phyloP scores from a whole-genome alignment of 352 stramenopile genomes.

The Aphanomyces astaci region DNA sequence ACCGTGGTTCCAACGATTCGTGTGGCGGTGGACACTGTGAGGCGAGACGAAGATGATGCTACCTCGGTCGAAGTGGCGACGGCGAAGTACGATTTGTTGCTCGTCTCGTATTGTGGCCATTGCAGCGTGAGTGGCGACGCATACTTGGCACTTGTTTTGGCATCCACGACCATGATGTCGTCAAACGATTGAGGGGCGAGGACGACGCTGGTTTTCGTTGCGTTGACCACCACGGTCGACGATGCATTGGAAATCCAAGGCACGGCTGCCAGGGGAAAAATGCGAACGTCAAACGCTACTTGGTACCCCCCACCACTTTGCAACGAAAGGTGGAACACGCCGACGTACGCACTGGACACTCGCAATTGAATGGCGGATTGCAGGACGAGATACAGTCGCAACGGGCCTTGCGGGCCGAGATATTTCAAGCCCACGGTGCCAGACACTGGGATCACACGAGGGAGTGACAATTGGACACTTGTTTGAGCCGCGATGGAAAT shows the following conservation, averaged over 20 bases:
- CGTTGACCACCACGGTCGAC: background rate
- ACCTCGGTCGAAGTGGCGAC: background rate
- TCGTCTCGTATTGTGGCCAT: background rate
- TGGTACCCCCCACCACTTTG: background rate
- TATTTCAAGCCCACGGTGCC: background rate
- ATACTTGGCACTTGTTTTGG: background rate
- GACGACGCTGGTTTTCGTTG: background rate
- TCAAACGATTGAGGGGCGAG: background rate
- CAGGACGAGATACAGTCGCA: background rate
- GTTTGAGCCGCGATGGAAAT: background rate
- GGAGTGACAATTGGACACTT: background rate
- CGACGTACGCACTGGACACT: background rate
- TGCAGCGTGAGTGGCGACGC: background rate
- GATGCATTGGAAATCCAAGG: background rate
- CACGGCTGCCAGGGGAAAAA: background rate
- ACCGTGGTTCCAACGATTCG: background rate
- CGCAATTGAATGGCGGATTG: background rate
- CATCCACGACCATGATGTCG: background rate
- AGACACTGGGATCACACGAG: background rate
- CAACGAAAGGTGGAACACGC: background rate
- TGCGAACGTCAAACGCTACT: constrained; percentile 1
- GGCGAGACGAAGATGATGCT: background rate
- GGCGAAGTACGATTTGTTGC: background rate
- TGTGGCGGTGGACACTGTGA: background rate
- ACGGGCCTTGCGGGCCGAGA: background rate